These are phyloP conservation scores for Asclepias syriaca DNA, from an alignment of 257 asterid genomes.

Conservation along the genomic window DNA sequence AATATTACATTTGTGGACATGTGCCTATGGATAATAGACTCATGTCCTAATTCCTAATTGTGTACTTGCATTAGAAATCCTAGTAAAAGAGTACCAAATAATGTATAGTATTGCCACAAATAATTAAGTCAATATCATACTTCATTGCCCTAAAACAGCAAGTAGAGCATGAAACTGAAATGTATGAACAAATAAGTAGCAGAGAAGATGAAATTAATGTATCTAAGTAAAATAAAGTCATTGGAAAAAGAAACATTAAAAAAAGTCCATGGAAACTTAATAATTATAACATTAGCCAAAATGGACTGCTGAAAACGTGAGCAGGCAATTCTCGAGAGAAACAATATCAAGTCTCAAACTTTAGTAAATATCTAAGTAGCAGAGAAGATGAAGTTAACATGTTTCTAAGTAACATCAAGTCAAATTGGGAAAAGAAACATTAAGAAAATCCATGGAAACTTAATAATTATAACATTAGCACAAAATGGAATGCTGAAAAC, in stretches of 20 bases:
- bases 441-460: neutral
- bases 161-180: neutral
- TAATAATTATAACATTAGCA: neutral
- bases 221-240: neutral
- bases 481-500: neutral
- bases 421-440: neutral
- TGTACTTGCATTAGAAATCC: neutral
- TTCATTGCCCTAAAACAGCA: neutral
- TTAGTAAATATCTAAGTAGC: neutral
- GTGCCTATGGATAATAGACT: neutral
- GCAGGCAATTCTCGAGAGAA: neutral
- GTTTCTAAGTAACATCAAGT: neutral
- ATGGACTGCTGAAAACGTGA: neutral
- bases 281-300: neutral
- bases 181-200: neutral
- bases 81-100: neutral
- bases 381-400: neutral
- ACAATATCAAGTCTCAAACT: neutral
- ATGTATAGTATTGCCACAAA: neutral
- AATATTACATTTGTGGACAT: neutral
- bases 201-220: neutral
- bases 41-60: neutral
- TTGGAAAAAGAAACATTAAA: neutral
- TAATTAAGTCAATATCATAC: neutral
- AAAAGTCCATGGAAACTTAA: neutral